These are phyloP conservation scores for Dendrobium huoshanense DNA, from an alignment of 106 monocot species.

Conservation along the genomic window DNA sequence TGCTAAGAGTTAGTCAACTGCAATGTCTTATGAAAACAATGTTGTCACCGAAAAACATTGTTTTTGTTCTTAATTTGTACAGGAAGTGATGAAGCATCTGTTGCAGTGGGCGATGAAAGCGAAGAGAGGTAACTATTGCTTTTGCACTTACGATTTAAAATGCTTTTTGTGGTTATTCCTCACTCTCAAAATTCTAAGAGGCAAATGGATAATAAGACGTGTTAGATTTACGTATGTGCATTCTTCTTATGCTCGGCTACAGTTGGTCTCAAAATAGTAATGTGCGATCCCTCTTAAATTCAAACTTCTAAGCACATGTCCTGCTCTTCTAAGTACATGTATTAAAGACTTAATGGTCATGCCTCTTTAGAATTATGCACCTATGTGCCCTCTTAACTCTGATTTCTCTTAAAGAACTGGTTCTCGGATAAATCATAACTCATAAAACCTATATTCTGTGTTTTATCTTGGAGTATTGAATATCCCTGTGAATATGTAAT, in stretches of 20 bases:
- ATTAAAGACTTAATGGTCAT: background rate
- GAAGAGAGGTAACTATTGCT: constrained; percentile 25
- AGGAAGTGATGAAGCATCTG: constrained; percentile 14
- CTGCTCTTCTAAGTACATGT: background rate
- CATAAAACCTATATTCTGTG: background rate
- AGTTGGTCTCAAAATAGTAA: background rate
- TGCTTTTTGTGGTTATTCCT: background rate
- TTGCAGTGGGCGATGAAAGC: constrained; percentile 11
- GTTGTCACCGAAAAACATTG: background rate
- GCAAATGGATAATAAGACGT: background rate
- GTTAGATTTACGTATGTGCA: background rate
- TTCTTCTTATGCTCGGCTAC: background rate
- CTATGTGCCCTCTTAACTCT: background rate
- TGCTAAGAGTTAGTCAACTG: background rate
- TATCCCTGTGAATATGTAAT: background rate
- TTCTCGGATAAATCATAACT: background rate
- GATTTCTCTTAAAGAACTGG: background rate
- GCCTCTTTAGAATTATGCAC: background rate
- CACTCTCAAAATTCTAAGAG: background rate
- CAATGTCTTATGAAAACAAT: background rate
- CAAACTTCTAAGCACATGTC: background rate
- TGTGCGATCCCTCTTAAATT: background rate
- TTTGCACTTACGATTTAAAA: background rate
- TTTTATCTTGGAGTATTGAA: background rate
- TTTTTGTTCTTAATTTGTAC: background rate